phyloP scores from a whole-genome alignment of 176 grass and related monocot genomes.

The Rhynchospora pubera region DNA sequence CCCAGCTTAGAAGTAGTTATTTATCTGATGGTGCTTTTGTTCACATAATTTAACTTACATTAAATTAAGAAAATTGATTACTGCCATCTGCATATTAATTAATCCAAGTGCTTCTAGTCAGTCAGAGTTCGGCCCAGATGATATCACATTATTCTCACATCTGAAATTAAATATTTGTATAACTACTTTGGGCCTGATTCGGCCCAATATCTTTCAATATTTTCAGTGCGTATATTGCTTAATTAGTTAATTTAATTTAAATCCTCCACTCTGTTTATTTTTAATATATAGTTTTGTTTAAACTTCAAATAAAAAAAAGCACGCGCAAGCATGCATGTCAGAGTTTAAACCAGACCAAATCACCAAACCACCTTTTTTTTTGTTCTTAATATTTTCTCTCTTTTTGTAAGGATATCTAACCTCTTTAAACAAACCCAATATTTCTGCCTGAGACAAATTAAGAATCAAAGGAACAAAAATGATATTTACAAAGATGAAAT shows the following conservation, averaged over 20 bases:
- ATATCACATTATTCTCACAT: neutral
- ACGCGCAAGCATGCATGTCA: neutral
- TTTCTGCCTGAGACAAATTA: neutral
- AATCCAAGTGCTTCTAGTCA: neutral
- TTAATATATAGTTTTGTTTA: neutral
- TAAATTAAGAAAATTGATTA: too few species aligned
- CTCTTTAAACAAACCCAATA: neutral
- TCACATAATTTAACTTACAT: neutral
- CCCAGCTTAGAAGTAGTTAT: too few species aligned
- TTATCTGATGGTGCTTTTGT: neutral
- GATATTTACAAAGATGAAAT: neutral
- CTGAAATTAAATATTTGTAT: neutral
- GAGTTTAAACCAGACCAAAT: neutral
- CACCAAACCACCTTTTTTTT: too few species aligned
- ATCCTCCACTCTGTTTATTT: neutral
- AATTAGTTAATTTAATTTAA: neutral
- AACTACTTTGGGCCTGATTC: neutral
- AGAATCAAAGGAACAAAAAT: slow-evolving; percentile 1
- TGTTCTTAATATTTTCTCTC: neutral
- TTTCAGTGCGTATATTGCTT: neutral
- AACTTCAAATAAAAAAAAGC: neutral
- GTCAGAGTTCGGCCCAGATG: neutral
- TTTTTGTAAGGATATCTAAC: neutral
- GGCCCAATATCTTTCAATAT: neutral
- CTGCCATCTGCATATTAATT: too few species aligned